These are phyloP conservation scores for Coniochaeta hoffmannii DNA, from an alignment of 2,329 filamentous ascomycete genomes.

Conservation along the genomic window DNA sequence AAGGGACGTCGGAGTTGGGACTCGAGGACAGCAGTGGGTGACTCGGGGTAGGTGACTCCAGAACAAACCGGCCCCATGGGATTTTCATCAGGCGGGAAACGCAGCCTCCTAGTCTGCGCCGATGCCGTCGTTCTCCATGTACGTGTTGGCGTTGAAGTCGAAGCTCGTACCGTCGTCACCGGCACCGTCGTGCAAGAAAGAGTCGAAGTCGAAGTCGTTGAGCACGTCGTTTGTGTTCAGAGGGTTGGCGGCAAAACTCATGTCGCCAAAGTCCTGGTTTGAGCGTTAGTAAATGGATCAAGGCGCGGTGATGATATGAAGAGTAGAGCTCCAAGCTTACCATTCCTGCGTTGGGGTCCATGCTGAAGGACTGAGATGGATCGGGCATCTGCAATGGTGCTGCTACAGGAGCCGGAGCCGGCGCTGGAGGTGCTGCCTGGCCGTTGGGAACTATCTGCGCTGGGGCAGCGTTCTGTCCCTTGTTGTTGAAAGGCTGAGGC, in stretches of 20 bases:
- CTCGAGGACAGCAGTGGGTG: not conserved
- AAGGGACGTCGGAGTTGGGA: not conserved
- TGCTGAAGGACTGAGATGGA: constrained; percentile 33
- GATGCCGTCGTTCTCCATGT: constrained; percentile 2
- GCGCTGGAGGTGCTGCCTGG: constrained; percentile 34
- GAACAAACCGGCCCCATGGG: not conserved
- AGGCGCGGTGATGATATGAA: not conserved
- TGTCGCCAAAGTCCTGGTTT: constrained; percentile 32
- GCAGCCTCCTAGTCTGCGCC: not conserved
- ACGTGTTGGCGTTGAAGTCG: constrained; percentile 38
- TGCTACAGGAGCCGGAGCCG: constrained; percentile 34
- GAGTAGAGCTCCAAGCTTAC: constrained; percentile 29
- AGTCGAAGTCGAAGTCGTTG: constrained; percentile 62
- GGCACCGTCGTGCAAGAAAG: constrained; percentile 54
- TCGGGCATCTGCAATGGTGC: constrained; percentile 39
- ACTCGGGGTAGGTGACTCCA: not conserved
- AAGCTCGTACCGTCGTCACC: constrained; percentile 41
- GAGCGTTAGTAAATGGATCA: constrained; percentile 10
- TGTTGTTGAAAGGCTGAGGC: constrained; percentile 38
- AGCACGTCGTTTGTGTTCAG: constrained; percentile 48
- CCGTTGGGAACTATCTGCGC: constrained; percentile 31
- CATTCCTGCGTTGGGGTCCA: constrained; percentile 34
- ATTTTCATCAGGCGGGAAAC: not conserved
- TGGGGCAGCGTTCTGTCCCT: constrained; percentile 30
- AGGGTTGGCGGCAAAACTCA: constrained; percentile 48